Base-by-base conservation (phyloP, 257 asterid genomes). In the Solanum ossicruentum region DNA sequence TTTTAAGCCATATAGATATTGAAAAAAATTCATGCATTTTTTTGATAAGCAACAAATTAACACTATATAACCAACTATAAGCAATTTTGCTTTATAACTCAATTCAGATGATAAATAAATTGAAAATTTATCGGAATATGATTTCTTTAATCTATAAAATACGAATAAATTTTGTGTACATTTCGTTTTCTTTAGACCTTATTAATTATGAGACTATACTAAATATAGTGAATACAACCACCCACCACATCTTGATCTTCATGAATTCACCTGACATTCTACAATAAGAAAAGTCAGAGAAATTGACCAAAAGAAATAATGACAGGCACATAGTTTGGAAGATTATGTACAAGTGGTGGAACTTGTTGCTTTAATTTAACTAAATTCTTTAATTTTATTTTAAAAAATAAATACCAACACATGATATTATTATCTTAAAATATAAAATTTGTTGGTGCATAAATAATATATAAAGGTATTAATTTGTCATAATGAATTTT, bases 51-150 rank as follows among this genome's bases (percentile, higher is more conserved):
- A 66, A 66, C 20, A 66, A 66, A 28, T 28, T 32, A 0, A 32
- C 36, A 32, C 36, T 32, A 32, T 32, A 32, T 3, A 28, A 28
- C 28, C n/a, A 66, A 28, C 73, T 28, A 66, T 32, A 32, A n/a
- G 21, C 8, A 66, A 15, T 49, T 21, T 8, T 72, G 32, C 47
- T 47, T 73, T 1, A 11, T n/a, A 72, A 72, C 57, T 45, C 57
- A 45, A 72, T n/a, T 43, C 12, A 72, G 80, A 72, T 45, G 28
- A 23, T 72, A 21, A 72, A 12, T 3, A 45, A n/a, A 32, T 0
- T 0, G 7, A 8, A 3, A 0, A 3, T 45, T 1, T 43, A n/a
- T 45, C 0, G 1, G 3, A 67, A 32, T 5, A 32, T 0, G 0
- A 7, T 67, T 0, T 32, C 3, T 18, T 4, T 6, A 15, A 8